These are phyloP conservation scores for Cordyceps pruinosa DNA, from an alignment of 2,329 filamentous ascomycete species.

Conservation along the genomic window DNA sequence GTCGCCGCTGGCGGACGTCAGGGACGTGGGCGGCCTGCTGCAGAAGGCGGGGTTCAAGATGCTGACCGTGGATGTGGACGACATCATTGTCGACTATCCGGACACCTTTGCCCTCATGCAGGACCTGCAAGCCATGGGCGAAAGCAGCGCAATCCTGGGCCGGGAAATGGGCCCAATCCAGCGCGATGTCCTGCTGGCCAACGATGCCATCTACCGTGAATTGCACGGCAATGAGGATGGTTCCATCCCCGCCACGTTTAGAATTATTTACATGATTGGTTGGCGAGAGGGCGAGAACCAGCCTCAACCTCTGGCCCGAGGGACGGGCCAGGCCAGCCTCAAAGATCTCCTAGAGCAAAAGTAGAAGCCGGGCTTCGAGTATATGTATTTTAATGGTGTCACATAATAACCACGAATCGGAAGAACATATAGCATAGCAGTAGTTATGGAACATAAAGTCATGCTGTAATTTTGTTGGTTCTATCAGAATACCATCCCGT, in stretches of 20 bases:
- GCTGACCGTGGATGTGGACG: conserved; percentile 93
- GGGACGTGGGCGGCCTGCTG: conserved; percentile 82
- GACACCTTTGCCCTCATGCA: conserved; percentile 85
- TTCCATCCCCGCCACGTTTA: conserved; percentile 80
- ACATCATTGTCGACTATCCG: conserved; percentile 93
- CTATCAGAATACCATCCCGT: background rate
- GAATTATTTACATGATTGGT: conserved; percentile 97
- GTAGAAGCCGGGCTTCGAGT: conserved; percentile 17
- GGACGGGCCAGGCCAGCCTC: conserved; percentile 79
- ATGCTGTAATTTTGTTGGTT: background rate
- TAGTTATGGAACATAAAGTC: background rate
- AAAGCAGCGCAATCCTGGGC: conserved; percentile 82
- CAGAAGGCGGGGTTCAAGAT: conserved; percentile 89
- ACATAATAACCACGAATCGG: too few relatives aligned
- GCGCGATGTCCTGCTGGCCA: conserved; percentile 78
- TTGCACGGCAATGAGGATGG: conserved; percentile 78
- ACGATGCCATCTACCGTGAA: conserved; percentile 79
- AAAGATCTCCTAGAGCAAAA: conserved; percentile 65
- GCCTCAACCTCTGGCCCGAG: conserved; percentile 70
- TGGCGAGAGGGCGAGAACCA: conserved; percentile 85
- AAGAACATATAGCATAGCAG: background rate
- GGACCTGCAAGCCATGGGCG: conserved; percentile 93
- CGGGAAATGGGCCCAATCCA: conserved; percentile 72
- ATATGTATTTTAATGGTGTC: conserved; percentile 1
- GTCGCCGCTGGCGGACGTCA: conserved; percentile 84